Evolutionary conservation across 2,329 filamentous ascomycete species (phyloP), one percentile per base, ranked within the genome.

Genomic region (Cercospora zeae-maydis): DNA sequence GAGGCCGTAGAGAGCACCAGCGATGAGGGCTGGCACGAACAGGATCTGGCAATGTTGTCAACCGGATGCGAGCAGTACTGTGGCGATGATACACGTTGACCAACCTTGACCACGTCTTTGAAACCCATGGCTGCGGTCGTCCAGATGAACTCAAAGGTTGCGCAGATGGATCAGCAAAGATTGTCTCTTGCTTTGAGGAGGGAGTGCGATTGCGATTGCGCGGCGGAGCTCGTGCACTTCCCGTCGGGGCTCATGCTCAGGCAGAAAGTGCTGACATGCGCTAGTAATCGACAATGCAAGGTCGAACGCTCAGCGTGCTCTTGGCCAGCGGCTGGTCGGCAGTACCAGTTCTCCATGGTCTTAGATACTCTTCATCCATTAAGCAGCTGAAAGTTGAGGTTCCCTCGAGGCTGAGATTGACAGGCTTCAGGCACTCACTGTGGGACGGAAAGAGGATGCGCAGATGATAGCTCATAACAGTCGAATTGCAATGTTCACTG

Each of bases 11-110:
- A 81, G 76, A 61, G 74, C 61, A 36, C 70, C 70, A 62, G 80
- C 77, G 66, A 79, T 73, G 67, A 79, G 68, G 67, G 78, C 76
- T n/a, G 80, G 80, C n/a, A 79, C 61, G 70, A 80, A 70, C 66
- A 81, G 72, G 54, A 75, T 76, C 79, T 81, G 63, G 49, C 8
- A 21, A 2, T 34, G 21, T 6, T 31, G 56, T 61, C 30, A 61
- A 58, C 63, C 61, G 59, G 31, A 14, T 37, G 47, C n/a, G 27
- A n/a, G 21, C 34, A 42, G 52, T 21, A 58, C 16, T 6, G 55
- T 16, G 3, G n/a, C 47, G 49, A 34, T 31, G 24, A 27, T 13
- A 14, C 49, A 53, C 6, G 5, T 19, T 16, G 49, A 53, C 58
- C 13, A 58, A 72, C 71, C 58, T 72, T 72, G 59, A 71, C 54